Percentiles rank a stretch among this genome's conserved stretches.
These are phyloP conservation scores for Myotisia sp. DNA, from an alignment of 2,329 filamentous ascomycete genomes.

Conservation along the genomic window DNA sequence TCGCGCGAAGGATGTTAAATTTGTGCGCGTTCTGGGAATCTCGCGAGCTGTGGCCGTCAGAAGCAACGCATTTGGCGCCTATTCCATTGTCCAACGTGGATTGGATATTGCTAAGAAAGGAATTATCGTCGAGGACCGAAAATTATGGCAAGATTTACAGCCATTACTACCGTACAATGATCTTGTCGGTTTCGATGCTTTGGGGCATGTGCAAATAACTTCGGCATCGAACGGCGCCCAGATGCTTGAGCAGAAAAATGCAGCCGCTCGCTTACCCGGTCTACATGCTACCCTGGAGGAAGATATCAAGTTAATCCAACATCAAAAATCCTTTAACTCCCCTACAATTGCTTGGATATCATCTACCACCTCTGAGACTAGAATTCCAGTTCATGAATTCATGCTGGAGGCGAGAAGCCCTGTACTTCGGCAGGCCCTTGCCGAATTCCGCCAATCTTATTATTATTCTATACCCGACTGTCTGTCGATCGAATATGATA, in stretches of 20 bases:
- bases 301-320: conserved; percentile 17
- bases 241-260: neutral
- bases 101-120: conserved; percentile 63
- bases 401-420: conserved; percentile 61
- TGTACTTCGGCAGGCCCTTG: conserved; percentile 49
- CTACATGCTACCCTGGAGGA: conserved; percentile 19
- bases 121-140: conserved; percentile 51
- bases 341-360: conserved; percentile 28
- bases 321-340: conserved; percentile 14
- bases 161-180: conserved; percentile 54
- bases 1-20: conserved; percentile 82
- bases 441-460: conserved; percentile 42
- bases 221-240: neutral
- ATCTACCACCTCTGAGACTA: conserved; percentile 51
- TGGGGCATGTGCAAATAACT: conserved; percentile 27
- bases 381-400: conserved; percentile 71
- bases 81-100: conserved; percentile 73
- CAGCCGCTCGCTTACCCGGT: neutral
- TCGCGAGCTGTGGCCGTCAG: conserved; percentile 72
- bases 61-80: conserved; percentile 80
- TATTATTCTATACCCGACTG: conserved; percentile 46
- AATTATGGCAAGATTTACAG: conserved; percentile 59
- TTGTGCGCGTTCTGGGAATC: conserved; percentile 74
- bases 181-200: conserved; percentile 27
- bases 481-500: conserved; percentile 41